Evolutionary conservation across 257 asterid genomes (phyloP).

Genomic region (Solanum commersonii): DNA sequence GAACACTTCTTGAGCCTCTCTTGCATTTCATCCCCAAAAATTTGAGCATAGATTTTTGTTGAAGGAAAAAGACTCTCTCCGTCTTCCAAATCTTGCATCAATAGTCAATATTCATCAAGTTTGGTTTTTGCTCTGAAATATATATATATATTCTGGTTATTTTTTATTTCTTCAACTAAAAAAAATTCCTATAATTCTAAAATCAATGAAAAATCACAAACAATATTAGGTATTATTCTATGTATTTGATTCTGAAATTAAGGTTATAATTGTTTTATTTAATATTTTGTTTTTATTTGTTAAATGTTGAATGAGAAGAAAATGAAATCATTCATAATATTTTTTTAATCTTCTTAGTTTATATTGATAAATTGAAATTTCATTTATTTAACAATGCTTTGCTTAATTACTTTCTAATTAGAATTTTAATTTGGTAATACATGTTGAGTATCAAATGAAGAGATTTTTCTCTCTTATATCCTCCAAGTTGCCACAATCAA

Average conservation of each 20-base stretch:
- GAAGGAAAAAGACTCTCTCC: no score
- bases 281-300: no score
- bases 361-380: neutral
- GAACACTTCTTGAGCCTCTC: no score
- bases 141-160: neutral
- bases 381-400: no score
- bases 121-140: no score
- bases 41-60: no score
- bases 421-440: no score
- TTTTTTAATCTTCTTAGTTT: neutral
- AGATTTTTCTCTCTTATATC: neutral
- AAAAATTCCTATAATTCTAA: no score
- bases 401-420: neutral
- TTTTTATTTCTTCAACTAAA: neutral
- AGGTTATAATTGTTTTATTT: no score
- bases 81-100: neutral
- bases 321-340: neutral
- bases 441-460: neutral
- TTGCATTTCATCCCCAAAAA: no score
- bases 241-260: neutral
- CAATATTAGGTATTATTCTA: no score
- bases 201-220: neutral
- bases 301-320: neutral
- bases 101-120: no score
- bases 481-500: neutral